These are phyloP conservation scores for Rutstroemia sp. DNA, from an alignment of 2,329 filamentous ascomycete genomes.

Conservation along the genomic window DNA sequence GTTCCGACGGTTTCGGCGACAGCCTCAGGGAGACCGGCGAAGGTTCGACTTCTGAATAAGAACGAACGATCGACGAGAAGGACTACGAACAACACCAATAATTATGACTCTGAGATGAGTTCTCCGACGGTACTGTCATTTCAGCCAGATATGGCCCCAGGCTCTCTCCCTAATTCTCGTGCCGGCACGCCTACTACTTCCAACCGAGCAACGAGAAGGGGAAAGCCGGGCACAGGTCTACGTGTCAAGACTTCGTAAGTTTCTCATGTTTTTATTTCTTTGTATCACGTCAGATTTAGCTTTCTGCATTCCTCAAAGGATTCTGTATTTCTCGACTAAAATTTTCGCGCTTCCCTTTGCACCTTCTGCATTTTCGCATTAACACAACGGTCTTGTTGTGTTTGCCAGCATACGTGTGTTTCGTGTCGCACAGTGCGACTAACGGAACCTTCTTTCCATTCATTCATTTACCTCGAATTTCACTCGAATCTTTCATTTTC, in stretches of 20 bases:
- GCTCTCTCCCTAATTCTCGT: slow-evolving; percentile 45
- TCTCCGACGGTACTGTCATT: slow-evolving; percentile 47
- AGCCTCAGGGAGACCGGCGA: slow-evolving; percentile 7
- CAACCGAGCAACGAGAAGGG: slow-evolving; percentile 48
- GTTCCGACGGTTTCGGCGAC: slow-evolving; percentile 6
- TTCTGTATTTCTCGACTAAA: background rate
- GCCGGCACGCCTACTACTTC: slow-evolving; percentile 51
- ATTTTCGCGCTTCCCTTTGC: background rate
- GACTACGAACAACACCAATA: slow-evolving; percentile 8
- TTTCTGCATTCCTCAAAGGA: slow-evolving; percentile 5
- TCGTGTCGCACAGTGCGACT: slow-evolving; percentile 23
- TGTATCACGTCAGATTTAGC: slow-evolving; percentile 6
- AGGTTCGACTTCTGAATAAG: slow-evolving; percentile 22
- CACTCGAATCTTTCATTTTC: background rate
- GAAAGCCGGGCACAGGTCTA: slow-evolving; percentile 45
- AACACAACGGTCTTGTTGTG: slow-evolving; percentile 1
- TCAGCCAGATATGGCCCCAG: slow-evolving; percentile 35
- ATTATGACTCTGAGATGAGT: slow-evolving; percentile 47
- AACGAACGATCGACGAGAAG: slow-evolving; percentile 11
- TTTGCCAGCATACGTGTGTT: slow-evolving; percentile 6
- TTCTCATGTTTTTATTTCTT: slow-evolving; percentile 15
- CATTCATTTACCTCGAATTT: background rate
- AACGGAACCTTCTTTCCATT: slow-evolving; percentile 5
- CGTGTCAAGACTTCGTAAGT: slow-evolving; percentile 66
- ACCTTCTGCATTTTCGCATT: background rate